Percentiles rank a stretch among this genome's conserved stretches.
These are phyloP conservation scores for Mycena indigotica DNA, from an alignment of 768 basidiomycete genomes.

Conservation along the genomic window DNA sequence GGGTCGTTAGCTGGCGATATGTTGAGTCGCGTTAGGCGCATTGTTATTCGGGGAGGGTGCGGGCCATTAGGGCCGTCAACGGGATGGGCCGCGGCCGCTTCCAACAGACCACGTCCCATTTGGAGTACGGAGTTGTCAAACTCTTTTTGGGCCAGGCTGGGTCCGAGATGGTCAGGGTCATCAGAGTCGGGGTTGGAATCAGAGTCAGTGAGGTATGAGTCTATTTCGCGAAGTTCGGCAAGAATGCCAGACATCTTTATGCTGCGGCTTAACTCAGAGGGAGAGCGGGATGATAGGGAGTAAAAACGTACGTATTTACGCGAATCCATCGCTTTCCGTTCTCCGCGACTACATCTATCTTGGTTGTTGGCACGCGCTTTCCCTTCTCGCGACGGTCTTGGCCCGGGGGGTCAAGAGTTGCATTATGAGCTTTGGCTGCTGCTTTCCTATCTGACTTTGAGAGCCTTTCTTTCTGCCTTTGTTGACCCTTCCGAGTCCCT, in stretches of 20 bases:
- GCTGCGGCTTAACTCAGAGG: slow-evolving; percentile 37
- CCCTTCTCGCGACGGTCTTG: slow-evolving; percentile 13
- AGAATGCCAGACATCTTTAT: slow-evolving; percentile 76
- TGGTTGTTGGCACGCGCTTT: slow-evolving; percentile 39
- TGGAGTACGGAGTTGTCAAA: slow-evolving; percentile 75
- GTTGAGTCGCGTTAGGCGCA: slow-evolving; percentile 74
- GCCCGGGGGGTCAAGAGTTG: neutral
- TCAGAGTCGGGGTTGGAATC: slow-evolving; percentile 52
- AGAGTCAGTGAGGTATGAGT: slow-evolving; percentile 75
- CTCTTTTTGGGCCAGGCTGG: slow-evolving; percentile 49
- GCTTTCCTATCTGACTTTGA: neutral
- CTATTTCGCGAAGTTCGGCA: slow-evolving; percentile 82
- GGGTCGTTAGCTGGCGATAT: slow-evolving; percentile 46
- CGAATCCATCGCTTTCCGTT: slow-evolving; percentile 80
- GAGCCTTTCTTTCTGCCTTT: slow-evolving; percentile 19
- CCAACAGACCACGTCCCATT: slow-evolving; percentile 67
- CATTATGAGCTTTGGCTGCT: neutral
- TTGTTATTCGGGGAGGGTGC: slow-evolving; percentile 49
- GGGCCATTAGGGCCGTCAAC: slow-evolving; percentile 37
- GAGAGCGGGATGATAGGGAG: neutral
- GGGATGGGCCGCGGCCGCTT: slow-evolving; percentile 63
- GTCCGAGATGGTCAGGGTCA: slow-evolving; percentile 34
- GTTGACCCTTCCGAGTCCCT: slow-evolving; percentile 26
- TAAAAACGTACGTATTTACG: slow-evolving; percentile 76
- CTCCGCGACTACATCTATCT: slow-evolving; percentile 81